A percentile compares a stretch with the other conserved stretches of the same genome.
These are phyloP conservation scores for Escovopsis weberi DNA, from an alignment of 2,329 filamentous ascomycete genomes.

Conservation along the genomic window DNA sequence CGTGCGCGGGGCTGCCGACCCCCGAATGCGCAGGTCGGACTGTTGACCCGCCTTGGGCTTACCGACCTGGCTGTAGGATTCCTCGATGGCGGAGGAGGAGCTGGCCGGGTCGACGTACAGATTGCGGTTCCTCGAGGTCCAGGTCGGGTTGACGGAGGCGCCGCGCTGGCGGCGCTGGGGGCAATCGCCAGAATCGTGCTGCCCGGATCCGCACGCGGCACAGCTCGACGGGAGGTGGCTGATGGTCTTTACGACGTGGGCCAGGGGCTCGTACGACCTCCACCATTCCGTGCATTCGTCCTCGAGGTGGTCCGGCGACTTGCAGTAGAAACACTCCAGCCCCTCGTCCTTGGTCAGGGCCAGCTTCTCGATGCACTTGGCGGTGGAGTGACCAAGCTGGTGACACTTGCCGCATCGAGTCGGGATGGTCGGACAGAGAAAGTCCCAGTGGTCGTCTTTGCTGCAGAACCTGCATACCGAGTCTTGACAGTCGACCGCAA, in stretches of 20 bases:
- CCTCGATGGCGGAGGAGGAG: slow-evolving; percentile 23
- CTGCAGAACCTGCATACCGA: slow-evolving; percentile 34
- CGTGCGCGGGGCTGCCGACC: slow-evolving; percentile 21
- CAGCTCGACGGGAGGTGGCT: slow-evolving; percentile 36
- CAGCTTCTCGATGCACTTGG: slow-evolving; percentile 42
- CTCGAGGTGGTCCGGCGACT: slow-evolving; percentile 41
- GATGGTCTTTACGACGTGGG: slow-evolving; percentile 31
- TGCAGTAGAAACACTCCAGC: slow-evolving; percentile 47
- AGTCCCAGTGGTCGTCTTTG: slow-evolving; percentile 29
- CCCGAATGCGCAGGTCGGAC: slow-evolving; percentile 19
- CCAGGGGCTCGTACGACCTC: slow-evolving; percentile 36
- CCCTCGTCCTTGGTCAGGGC: slow-evolving; percentile 34
- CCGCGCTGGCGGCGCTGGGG: slow-evolving; percentile 10
- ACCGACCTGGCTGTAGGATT: slow-evolving; percentile 11
- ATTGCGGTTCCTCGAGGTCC: slow-evolving; percentile 34
- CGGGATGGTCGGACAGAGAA: slow-evolving; percentile 33
- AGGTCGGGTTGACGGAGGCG: slow-evolving; percentile 27
- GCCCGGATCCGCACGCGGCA: slow-evolving; percentile 37
- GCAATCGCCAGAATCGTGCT: slow-evolving; percentile 46
- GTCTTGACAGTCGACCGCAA: slow-evolving; percentile 27
- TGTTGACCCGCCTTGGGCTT: slow-evolving; percentile 10
- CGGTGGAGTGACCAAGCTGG: slow-evolving; percentile 42
- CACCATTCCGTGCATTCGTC: slow-evolving; percentile 44
- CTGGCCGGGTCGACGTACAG: slow-evolving; percentile 35
- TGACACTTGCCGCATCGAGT: slow-evolving; percentile 44